Conservation (phyloP, 495 filamentous ascomycete genomes). For the Annulohypoxylon nitens region DNA sequence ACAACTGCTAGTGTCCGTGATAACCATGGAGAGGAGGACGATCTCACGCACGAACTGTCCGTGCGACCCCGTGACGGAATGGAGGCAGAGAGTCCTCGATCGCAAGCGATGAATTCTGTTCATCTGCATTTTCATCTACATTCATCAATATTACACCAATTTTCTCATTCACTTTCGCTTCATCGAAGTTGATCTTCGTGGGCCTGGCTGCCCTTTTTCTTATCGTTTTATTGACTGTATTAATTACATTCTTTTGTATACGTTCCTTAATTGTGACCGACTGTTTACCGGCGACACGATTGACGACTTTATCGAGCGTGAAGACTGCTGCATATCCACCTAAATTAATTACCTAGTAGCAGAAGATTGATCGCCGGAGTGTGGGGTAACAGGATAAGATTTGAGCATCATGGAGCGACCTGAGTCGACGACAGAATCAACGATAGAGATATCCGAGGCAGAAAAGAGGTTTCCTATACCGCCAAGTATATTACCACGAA, state of each 20-base stretch:
- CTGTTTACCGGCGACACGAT: conserved; percentile 8
- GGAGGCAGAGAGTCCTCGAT: conserved; percentile 4
- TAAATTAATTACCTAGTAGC: background rate
- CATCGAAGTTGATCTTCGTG: conserved; percentile 52
- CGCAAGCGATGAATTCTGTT: conserved; percentile 19
- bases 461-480: conserved; percentile 39
- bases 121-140: conserved; percentile 19
- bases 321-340: background rate
- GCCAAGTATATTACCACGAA: conserved; percentile 33
- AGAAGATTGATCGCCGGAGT: background rate
- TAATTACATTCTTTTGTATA: conserved; percentile 26
- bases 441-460: conserved; percentile 38
- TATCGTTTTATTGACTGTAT: conserved; percentile 8
- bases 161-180: conserved; percentile 40
- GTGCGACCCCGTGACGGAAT: conserved; percentile 26
- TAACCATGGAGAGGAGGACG: conserved; percentile 38
- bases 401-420: conserved; percentile 33
- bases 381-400: background rate
- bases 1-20: conserved; percentile 30
- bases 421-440: conserved; percentile 34
- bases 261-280: conserved; percentile 15
- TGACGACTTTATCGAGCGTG: background rate
- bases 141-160: conserved; percentile 16
- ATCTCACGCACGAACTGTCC: conserved; percentile 38
- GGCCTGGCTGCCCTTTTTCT: conserved; percentile 49